A percentile compares a stretch with the other conserved stretches of the same genome.
Evolutionary conservation across 2,329 filamentous ascomycete species (phyloP).

Genomic region (Tothia fuscella): DNA sequence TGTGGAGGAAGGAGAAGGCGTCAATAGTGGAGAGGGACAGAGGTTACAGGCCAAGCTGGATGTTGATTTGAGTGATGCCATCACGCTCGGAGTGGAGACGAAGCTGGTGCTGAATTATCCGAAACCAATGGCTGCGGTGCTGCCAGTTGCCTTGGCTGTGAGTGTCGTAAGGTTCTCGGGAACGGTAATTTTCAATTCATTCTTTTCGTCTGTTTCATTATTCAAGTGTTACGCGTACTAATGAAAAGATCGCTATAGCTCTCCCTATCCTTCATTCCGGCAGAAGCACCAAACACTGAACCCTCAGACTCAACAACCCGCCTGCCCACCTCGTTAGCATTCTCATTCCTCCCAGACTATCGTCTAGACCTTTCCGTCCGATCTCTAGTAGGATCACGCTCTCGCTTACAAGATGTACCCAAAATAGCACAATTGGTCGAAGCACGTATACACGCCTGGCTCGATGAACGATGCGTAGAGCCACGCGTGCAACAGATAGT

Average conservation of each 20-base stretch:
- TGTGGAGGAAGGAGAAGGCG: slow-evolving; percentile 52
- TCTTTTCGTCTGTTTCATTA: too few relatives aligned
- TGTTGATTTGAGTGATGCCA: slow-evolving; percentile 89
- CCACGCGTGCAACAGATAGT: slow-evolving; percentile 80
- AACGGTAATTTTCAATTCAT: too few relatives aligned
- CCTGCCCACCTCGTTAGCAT: slow-evolving; percentile 86
- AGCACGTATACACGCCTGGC: slow-evolving; percentile 69
- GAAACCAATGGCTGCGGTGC: slow-evolving; percentile 72
- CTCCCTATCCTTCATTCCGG: slow-evolving; percentile 84
- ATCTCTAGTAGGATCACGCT: slow-evolving; percentile 68
- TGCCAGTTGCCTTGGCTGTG: slow-evolving; percentile 85
- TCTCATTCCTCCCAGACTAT: slow-evolving; percentile 88
- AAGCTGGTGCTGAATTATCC: slow-evolving; percentile 92
- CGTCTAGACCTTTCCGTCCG: slow-evolving; percentile 71
- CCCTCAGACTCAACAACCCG: slow-evolving; percentile 17
- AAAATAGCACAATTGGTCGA: slow-evolving; percentile 82
- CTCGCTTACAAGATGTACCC: slow-evolving; percentile 69
- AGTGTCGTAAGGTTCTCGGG: slow-evolving; percentile 91
- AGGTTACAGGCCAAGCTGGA: slow-evolving; percentile 91
- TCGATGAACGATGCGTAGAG: slow-evolving; percentile 76
- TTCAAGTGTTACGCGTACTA: not conserved
- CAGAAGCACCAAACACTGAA: slow-evolving; percentile 32
- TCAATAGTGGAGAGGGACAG: slow-evolving; percentile 50
- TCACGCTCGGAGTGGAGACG: slow-evolving; percentile 89
- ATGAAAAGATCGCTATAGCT: slow-evolving; percentile 28